Percentiles rank a stretch among this genome's conserved stretches.
Evolutionary conservation across 2,329 filamentous ascomycete species (phyloP).

Genomic region (Clarireedia monteithiana): DNA sequence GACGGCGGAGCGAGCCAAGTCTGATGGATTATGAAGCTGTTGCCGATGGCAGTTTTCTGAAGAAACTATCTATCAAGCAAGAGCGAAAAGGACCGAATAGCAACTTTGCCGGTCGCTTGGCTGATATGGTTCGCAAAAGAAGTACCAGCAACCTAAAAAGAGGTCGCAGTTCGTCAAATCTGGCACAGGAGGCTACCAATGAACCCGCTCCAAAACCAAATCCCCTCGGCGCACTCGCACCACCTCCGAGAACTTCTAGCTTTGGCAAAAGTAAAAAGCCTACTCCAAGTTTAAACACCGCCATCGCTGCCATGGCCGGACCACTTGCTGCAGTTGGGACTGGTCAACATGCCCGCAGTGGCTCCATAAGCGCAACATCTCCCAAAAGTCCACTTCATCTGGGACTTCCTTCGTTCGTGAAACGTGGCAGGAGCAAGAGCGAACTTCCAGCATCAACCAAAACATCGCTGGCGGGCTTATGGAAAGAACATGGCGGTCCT

Average conservation of each 20-base stretch:
- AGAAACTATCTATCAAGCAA: slow-evolving; percentile 49
- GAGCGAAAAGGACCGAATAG: slow-evolving; percentile 38
- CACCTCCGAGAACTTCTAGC: slow-evolving; percentile 43
- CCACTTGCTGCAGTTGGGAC: slow-evolving; percentile 47
- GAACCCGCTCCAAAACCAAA: slow-evolving; percentile 29
- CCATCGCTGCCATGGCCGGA: slow-evolving; percentile 47
- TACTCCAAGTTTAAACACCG: slow-evolving; percentile 51
- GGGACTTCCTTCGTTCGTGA: slow-evolving; percentile 34
- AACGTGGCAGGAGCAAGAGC: slow-evolving; percentile 49
- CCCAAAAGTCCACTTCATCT: slow-evolving; percentile 36
- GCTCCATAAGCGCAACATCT: slow-evolving; percentile 51
- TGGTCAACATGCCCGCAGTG: slow-evolving; percentile 45
- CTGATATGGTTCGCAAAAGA: slow-evolving; percentile 25
- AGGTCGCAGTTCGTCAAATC: slow-evolving; percentile 20
- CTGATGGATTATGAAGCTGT: slow-evolving; percentile 50
- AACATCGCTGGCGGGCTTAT: slow-evolving; percentile 40
- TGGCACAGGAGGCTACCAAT: slow-evolving; percentile 15
- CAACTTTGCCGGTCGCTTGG: slow-evolving; percentile 35
- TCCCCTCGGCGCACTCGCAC: slow-evolving; percentile 35
- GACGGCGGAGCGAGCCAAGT: slow-evolving; percentile 56
- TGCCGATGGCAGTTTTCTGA: slow-evolving; percentile 53
- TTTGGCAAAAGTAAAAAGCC: slow-evolving; percentile 37
- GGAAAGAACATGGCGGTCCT: slow-evolving; percentile 49
- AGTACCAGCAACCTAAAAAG: slow-evolving; percentile 29
- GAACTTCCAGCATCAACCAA: slow-evolving; percentile 37